Evolutionary conservation across 805 yeast species (phyloP).

Genomic region (Saccharomycopsis javanensis): DNA sequence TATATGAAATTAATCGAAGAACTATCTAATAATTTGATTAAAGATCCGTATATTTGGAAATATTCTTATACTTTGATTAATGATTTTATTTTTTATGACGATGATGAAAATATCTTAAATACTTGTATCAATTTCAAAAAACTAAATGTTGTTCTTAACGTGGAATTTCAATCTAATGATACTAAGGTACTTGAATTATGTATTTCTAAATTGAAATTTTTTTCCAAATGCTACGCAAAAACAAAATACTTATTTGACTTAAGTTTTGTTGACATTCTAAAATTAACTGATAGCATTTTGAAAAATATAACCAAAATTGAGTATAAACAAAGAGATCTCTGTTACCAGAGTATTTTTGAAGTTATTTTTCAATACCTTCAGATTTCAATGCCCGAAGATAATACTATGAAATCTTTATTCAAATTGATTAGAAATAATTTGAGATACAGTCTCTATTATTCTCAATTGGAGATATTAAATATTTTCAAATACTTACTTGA

Average conservation of each 20-base stretch:
- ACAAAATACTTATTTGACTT: slow-evolving; percentile 10
- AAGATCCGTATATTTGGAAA: slow-evolving; percentile 14
- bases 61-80: slow-evolving; percentile 2
- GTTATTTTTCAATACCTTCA: slow-evolving; percentile 21
- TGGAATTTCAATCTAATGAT: slow-evolving; percentile 19
- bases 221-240: slow-evolving; percentile 21
- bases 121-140: slow-evolving; percentile 21
- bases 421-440: slow-evolving; percentile 18
- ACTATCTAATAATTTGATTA: slow-evolving; percentile 11
- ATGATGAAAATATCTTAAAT: slow-evolving; percentile 19
- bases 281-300: slow-evolving; percentile 5
- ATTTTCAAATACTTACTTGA: slow-evolving; percentile 20
- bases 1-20: slow-evolving; percentile 11
- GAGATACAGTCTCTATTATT: slow-evolving; percentile 21
- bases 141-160: slow-evolving; percentile 20
- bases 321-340: slow-evolving; percentile 2
- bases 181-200: slow-evolving; percentile 21
- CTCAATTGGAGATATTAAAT: slow-evolving; percentile 21
- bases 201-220: slow-evolving; percentile 22
- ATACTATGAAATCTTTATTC: slow-evolving; percentile 19
- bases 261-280: slow-evolving; percentile 1
- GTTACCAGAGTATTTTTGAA: slow-evolving; percentile 20
- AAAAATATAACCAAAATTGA: slow-evolving; percentile 3
- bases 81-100: slow-evolving; percentile 1
- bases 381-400: slow-evolving; percentile 9